Evolutionary conservation across 352 stramenopile species (phyloP), one percentile per base, ranked within the genome.

Genomic region (Phytophthora sp.): DNA sequence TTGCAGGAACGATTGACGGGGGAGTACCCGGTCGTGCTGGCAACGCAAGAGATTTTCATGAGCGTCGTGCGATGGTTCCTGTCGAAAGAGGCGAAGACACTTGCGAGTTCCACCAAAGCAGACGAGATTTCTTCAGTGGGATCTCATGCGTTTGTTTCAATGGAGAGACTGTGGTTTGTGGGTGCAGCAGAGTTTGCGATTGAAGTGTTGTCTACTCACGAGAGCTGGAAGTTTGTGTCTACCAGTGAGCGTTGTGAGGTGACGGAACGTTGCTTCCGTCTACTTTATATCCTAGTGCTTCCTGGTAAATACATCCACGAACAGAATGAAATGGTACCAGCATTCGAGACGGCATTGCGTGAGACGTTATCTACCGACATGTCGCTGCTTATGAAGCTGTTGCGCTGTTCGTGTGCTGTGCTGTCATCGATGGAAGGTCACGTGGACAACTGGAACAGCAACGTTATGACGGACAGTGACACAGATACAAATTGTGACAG

Each of bases 221-320:
- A 92, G 45, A 86, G 71, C 42, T 92, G 83, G 83, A 76, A 80
- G 45, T 92, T 92, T 62, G 58, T 63, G 30, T 58, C 59, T 5
- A 66, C 73, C 2, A 41, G 30, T 11, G 69, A 77, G 18, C 82
- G 78, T 29, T 88, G 73, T 41, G 64, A 84, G 47, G 38, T 90
- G 15, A 64, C 68, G 4, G 74, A 89, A 36, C 70, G 77, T 23
- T 89, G 77, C 49, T 84, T 87, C 42, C 80, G 77, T 13, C 50
- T 89, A 11, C 60, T 90, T 6, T 80, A 80, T 29, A 71, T 80
- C 11, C 42, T 91, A 20, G 54, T 85, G 21, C 57, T 77, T 13
- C 73, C 80, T 6, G 64, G 61, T 4, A 79, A 74, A 18, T 86
- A 76, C 36, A 44, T 76, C 3, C 55, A 71, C 23, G 62, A 74